phyloP scores from a whole-genome alignment of 495 filamentous ascomycete species.

The Rusavskia elegans region DNA sequence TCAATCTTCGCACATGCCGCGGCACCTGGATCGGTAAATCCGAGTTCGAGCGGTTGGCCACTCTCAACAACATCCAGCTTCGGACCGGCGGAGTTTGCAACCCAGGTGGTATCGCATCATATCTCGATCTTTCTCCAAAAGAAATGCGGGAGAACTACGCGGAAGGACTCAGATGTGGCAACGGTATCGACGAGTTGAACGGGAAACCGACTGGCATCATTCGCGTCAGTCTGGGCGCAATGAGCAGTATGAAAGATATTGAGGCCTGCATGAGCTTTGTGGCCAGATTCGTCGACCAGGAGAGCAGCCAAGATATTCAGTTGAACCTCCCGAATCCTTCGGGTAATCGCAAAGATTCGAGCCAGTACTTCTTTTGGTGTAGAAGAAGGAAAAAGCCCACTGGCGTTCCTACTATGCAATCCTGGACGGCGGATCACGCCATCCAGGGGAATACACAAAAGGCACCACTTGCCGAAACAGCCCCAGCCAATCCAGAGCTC shows the following conservation, averaged over 20 bases:
- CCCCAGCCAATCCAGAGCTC: no score
- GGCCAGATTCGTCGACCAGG: conserved; percentile 11
- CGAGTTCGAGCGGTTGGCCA: conserved; percentile 72
- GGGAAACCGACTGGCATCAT: conserved; percentile 83
- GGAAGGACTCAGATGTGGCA: conserved; percentile 61
- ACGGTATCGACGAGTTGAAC: conserved; percentile 62
- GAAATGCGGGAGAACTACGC: conserved; percentile 73
- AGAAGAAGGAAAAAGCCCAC: no score
- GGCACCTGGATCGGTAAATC: conserved; percentile 64
- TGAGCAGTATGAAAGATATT: conserved; percentile 70
- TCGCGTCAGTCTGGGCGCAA: conserved; percentile 69
- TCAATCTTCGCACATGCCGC: conserved; percentile 55
- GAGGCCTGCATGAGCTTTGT: conserved; percentile 53
- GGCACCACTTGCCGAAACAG: no score
- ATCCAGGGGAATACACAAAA: no score
- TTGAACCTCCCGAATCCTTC: neutral
- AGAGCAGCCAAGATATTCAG: neutral
- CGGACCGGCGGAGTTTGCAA: conserved; percentile 83
- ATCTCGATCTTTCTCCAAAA: conserved; percentile 51
- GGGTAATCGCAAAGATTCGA: no score
- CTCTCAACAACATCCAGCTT: conserved; percentile 62
- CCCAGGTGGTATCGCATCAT: conserved; percentile 63
- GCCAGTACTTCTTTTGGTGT: no score
- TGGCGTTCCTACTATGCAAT: no score
- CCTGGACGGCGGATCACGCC: no score